These are phyloP conservation scores for Astragalus glycyphyllos DNA, from an alignment of 306 rosid species.

Conservation along the genomic window DNA sequence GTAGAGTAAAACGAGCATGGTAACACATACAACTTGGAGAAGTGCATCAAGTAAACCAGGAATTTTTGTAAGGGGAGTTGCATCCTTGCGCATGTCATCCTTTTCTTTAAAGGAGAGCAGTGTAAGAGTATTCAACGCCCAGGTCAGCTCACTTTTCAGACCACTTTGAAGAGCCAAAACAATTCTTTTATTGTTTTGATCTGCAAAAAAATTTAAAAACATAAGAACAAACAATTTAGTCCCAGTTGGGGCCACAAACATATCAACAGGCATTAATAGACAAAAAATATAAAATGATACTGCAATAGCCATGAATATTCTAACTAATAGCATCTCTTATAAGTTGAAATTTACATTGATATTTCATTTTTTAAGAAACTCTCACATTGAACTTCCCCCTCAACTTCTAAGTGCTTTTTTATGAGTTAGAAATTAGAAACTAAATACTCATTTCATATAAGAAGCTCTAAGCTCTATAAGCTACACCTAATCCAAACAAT, in stretches of 20 bases:
- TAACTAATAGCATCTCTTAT: not conserved
- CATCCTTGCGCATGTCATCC: constrained; percentile 88
- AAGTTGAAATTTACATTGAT: not conserved
- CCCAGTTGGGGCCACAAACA: not conserved
- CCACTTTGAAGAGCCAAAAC: constrained; percentile 98
- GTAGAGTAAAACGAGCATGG: not conserved
- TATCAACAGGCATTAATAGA: not conserved
- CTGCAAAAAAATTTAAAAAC: constrained; percentile 47
- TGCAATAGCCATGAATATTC: not conserved
- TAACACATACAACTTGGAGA: constrained; percentile 85
- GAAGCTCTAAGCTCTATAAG: not conserved
- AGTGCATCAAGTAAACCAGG: constrained; percentile 97
- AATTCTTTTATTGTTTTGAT: constrained; percentile 91
- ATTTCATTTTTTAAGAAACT: not conserved
- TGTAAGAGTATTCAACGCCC: constrained; percentile 95
- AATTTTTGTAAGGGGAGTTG: constrained; percentile 83
- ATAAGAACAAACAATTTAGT: not conserved
- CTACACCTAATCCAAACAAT: not conserved
- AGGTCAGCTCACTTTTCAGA: constrained; percentile 90
- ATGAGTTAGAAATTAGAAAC: not conserved
- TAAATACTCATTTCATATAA: not conserved
- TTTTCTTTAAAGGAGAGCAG: constrained; percentile 92
- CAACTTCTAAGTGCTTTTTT: not conserved
- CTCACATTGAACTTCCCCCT: not conserved
- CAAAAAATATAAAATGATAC: not conserved